Conservation (phyloP, 2,329 filamentous ascomycete genomes). For the Aspergillus sp. region DNA sequence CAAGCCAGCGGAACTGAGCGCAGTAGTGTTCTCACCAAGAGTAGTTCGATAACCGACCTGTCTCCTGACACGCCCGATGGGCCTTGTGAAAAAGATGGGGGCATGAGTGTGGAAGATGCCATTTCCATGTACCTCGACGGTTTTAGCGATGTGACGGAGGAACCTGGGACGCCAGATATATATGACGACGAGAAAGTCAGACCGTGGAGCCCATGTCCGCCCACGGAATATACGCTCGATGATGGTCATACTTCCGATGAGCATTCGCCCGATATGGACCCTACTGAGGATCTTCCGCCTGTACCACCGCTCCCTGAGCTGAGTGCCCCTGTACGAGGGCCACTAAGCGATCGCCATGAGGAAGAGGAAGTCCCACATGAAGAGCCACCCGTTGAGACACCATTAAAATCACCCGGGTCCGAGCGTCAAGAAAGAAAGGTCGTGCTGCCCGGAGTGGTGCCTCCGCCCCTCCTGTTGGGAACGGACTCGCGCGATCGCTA, state of each 20-base stretch:
- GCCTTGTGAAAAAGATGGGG: constrained; percentile 56
- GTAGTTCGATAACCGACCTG: constrained; percentile 70
- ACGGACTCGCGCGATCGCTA: constrained; percentile 70
- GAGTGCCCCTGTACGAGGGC: constrained; percentile 15
- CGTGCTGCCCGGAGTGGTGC: constrained; percentile 39
- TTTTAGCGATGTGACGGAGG: constrained; percentile 51
- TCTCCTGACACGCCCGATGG: constrained; percentile 64
- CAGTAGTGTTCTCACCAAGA: constrained; percentile 78
- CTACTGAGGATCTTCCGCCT: constrained; percentile 24
- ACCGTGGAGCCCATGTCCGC: constrained; percentile 30
- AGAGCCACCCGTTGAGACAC: constrained; percentile 9
- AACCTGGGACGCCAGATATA: constrained; percentile 36
- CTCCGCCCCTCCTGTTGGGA: constrained; percentile 37
- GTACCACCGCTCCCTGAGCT: constrained; percentile 3
- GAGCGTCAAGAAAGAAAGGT: constrained; percentile 25
- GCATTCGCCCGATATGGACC: constrained; percentile 22
- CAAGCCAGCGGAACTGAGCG: constrained; percentile 70
- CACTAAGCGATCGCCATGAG: constrained; percentile 19
- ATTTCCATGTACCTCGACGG: constrained; percentile 63
- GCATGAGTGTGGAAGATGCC: constrained; percentile 62
- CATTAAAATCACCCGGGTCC: not conserved
- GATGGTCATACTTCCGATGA: constrained; percentile 26
- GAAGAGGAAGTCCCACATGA: constrained; percentile 12
- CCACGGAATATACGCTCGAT: constrained; percentile 29
- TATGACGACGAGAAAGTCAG: constrained; percentile 34